Evolutionary conservation across 139 green algal genomes (phyloP), one percentile per base, ranked within the genome.

Genomic region (Chlorella sp.): DNA sequence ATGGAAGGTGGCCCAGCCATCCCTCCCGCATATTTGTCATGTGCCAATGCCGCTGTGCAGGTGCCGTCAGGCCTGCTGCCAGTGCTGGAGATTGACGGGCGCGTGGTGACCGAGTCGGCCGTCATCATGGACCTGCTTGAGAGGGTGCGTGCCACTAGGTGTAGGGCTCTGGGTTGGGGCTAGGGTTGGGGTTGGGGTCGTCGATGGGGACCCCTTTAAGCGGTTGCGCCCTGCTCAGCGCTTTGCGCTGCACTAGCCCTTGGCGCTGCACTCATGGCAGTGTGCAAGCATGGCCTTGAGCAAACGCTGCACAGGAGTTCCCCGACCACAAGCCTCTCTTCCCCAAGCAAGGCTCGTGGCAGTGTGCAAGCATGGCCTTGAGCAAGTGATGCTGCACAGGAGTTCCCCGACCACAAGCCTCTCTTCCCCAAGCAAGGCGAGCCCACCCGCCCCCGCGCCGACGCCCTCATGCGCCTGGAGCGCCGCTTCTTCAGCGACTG

Each of bases 11-110:
- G n/a, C n/a, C n/a, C n/a, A n/a, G n/a, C n/a, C n/a, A n/a, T n/a
- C n/a, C n/a, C n/a, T n/a, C n/a, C n/a, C n/a, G n/a, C n/a, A n/a
- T 65, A 5, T 65, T 5, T 65, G 22, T 30, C 5, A 6, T 68
- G 62, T 5, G 10, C 62, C 6, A 42, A 27, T 23, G n/a, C 29
- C 27, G 27, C 24, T 27, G 3, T 27, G 2, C 92, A 94, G 82
- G 89, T 91, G 32, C 76, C 83, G 23, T 70, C 76, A 0, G 94
- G 93, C 2, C 80, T 96, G 70, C 82, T 98, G 67, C 93, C 93
- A 6, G 93, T 93, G 22, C 76, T 97, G 68, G 94, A 97, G 86
- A 60, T 98, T 3, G 89, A 97, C 31, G 94, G 91, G 1, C 75
- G 83, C 27, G 71, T 96, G 6, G 81, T 92, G 62, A 95, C 88